phyloP scores from a whole-genome alignment of 495 filamentous ascomycete genomes.

The Penicillium desertorum region DNA sequence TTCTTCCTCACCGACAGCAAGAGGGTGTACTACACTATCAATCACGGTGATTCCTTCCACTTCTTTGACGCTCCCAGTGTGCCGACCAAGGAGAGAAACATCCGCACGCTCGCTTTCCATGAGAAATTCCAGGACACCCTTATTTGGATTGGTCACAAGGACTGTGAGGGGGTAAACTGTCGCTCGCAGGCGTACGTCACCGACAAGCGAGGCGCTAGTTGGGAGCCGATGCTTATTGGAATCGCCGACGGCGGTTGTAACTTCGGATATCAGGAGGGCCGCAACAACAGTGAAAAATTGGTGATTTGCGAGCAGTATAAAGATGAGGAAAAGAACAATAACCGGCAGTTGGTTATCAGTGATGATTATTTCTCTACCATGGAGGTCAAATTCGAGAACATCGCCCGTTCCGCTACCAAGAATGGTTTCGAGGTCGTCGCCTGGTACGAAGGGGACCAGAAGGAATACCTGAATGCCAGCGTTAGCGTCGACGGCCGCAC shows the following conservation, averaged over 20 bases:
- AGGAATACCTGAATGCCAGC: slow-evolving; percentile 69
- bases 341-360: slow-evolving; percentile 69
- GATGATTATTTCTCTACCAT: slow-evolving; percentile 70
- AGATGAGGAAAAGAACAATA: slow-evolving; percentile 56
- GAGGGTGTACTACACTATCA: slow-evolving; percentile 72
- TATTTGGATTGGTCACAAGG: slow-evolving; percentile 78
- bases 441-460: slow-evolving; percentile 59
- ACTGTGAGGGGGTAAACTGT: slow-evolving; percentile 57
- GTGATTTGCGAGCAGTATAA: slow-evolving; percentile 78
- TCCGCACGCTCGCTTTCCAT: slow-evolving; percentile 71
- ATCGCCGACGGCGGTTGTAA: slow-evolving; percentile 65
- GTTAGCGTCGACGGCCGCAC: slow-evolving; percentile 77
- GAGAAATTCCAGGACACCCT: slow-evolving; percentile 78
- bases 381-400: slow-evolving; percentile 58
- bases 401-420: slow-evolving; percentile 88
- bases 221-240: slow-evolving; percentile 65
- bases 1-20: slow-evolving; percentile 74
- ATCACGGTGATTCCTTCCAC: slow-evolving; percentile 68
- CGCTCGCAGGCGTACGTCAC: slow-evolving; percentile 69
- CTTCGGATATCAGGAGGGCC: slow-evolving; percentile 71
- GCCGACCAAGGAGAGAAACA: slow-evolving; percentile 35
- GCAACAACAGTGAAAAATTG: slow-evolving; percentile 58
- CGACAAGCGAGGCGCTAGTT: slow-evolving; percentile 71
- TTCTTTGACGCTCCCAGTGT: slow-evolving; percentile 60
- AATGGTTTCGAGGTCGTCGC: slow-evolving; percentile 93